Evolutionary conservation across 2,329 filamentous ascomycete genomes (phyloP).

Genomic region (Cryphonectria japonica): DNA sequence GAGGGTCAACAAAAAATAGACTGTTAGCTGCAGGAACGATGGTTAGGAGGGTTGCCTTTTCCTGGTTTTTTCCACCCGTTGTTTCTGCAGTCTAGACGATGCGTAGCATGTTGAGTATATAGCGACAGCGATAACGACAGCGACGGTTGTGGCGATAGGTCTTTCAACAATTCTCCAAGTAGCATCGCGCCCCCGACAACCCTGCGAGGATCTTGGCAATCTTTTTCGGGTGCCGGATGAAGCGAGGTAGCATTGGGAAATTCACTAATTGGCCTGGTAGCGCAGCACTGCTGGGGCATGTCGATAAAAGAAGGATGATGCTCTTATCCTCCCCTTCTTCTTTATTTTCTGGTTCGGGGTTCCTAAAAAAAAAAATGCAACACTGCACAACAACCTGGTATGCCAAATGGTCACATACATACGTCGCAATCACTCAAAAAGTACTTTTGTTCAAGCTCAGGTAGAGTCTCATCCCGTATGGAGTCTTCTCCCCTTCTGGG

Average conservation of each 20-base stretch:
- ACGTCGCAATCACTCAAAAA: no score
- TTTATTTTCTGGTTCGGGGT: not conserved
- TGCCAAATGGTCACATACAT: not conserved
- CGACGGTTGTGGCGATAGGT: not conserved
- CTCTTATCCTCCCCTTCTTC: not conserved
- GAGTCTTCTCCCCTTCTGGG: not conserved
- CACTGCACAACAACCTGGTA: not conserved
- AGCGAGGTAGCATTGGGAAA: not conserved
- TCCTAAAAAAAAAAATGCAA: not conserved
- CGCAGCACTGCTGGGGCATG: not conserved
- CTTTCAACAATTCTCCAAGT: not conserved
- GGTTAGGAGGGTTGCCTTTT: not conserved
- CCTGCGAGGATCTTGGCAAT: conserved; percentile 1
- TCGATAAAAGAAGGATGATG: not conserved
- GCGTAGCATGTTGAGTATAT: not conserved
- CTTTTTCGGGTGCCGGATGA: not conserved
- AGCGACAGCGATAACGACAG: not conserved
- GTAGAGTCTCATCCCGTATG: not conserved
- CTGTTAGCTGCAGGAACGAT: not conserved
- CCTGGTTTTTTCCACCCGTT: no score
- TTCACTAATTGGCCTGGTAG: not conserved
- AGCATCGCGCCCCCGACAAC: not conserved
- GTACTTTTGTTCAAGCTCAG: not conserved
- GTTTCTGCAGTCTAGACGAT: not conserved
- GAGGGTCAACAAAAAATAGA: not conserved